Evolutionary conservation across 306 rosid genomes (phyloP).

Genomic region (Begonia peltatifolia): DNA sequence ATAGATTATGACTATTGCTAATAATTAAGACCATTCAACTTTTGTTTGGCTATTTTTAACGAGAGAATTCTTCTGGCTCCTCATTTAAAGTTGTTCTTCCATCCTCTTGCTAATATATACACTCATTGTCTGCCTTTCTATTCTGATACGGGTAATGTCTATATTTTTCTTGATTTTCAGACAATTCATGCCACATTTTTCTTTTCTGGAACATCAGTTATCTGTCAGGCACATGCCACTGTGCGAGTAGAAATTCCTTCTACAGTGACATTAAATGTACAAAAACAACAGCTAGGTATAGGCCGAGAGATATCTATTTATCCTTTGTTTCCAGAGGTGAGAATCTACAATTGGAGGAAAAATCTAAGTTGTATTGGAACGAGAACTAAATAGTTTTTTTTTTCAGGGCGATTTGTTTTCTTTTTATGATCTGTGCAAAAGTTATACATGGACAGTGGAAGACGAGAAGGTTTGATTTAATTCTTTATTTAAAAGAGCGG

Average conservation of each 20-base stretch:
- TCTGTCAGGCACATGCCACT: slow-evolving; percentile 55
- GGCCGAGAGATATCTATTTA: slow-evolving; percentile 72
- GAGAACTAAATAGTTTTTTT: slow-evolving; percentile 8
- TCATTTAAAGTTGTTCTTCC: neutral
- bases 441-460: slow-evolving; percentile 74
- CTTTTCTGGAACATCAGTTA: slow-evolving; percentile 29
- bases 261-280: slow-evolving; percentile 47
- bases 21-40: too few relatives aligned
- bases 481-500: neutral
- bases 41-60: too few relatives aligned
- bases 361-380: neutral
- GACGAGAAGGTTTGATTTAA: slow-evolving; percentile 54
- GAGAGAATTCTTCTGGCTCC: too few relatives aligned
- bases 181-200: slow-evolving; percentile 50
- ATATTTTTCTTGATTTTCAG: slow-evolving; percentile 24
- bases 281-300: slow-evolving; percentile 71
- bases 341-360: slow-evolving; percentile 5
- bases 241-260: slow-evolving; percentile 66
- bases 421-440: slow-evolving; percentile 76
- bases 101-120: neutral
- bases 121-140: neutral
- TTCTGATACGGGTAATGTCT: slow-evolving; percentile 1
- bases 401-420: slow-evolving; percentile 73
- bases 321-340: slow-evolving; percentile 78
- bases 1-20: too few relatives aligned